These are phyloP conservation scores for Debaryomyces nepalensis DNA, from an alignment of 1,139 yeast species.

Conservation along the genomic window DNA sequence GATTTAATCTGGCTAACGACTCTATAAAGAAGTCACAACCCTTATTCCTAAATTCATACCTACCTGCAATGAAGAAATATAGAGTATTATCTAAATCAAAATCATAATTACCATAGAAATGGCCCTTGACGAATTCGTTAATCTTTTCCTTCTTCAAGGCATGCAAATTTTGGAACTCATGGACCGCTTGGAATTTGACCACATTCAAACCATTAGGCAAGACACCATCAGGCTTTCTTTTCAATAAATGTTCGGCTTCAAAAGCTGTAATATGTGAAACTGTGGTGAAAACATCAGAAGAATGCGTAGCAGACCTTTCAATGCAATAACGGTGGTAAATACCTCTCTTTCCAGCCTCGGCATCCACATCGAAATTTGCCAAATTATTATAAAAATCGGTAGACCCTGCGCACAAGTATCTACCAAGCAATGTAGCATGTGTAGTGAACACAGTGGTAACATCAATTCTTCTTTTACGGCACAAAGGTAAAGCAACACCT, in stretches of 20 bases:
- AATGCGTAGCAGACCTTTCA: constrained; percentile 95
- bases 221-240: constrained; percentile 97
- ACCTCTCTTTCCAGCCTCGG: constrained; percentile 97
- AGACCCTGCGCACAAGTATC: constrained; percentile 94
- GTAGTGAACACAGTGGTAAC: constrained; percentile 96
- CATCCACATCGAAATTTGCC: constrained; percentile 90
- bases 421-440: constrained; percentile 93
- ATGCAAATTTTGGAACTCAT: constrained; percentile 96
- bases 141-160: constrained; percentile 90
- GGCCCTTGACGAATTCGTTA: constrained; percentile 94
- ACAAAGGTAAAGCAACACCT: constrained; percentile 91
- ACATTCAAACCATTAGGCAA: constrained; percentile 96
- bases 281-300: constrained; percentile 96
- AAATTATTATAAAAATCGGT: constrained; percentile 95
- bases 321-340: constrained; percentile 96
- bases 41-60: constrained; percentile 95
- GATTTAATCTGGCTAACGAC: constrained; percentile 88
- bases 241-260: constrained; percentile 90
- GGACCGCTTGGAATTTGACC: constrained; percentile 95
- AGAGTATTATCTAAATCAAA: constrained; percentile 92
- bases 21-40: constrained; percentile 97
- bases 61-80: constrained; percentile 94
- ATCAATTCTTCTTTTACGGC: constrained; percentile 89
- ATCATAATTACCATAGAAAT: constrained; percentile 95
- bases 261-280: constrained; percentile 96